These are phyloP conservation scores for Trypanosomatidae sp. DNA, from an alignment of 208 protist genomes.

Conservation along the genomic window DNA sequence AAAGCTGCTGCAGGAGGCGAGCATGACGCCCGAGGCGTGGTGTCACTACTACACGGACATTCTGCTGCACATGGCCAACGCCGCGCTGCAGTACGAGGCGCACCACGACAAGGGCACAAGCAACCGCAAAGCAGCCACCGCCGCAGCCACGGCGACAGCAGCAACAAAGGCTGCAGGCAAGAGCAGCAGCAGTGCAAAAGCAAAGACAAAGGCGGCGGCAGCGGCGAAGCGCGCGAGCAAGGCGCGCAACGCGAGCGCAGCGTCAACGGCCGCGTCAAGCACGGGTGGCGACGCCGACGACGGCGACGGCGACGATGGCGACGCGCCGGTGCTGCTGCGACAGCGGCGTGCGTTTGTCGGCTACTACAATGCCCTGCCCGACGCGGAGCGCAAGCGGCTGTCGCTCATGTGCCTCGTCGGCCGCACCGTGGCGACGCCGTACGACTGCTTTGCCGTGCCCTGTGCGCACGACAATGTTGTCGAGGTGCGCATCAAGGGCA, in stretches of 20 bases:
- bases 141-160: slow-evolving; percentile 2
- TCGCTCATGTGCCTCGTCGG: slow-evolving; percentile 73
- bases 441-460: slow-evolving; percentile 73
- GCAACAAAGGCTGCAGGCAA: slow-evolving; percentile 7
- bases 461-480: slow-evolving; percentile 72
- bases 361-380: slow-evolving; percentile 67
- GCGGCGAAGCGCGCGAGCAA: slow-evolving; percentile 1
- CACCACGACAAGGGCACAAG: slow-evolving; percentile 7
- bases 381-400: slow-evolving; percentile 51
- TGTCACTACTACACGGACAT: slow-evolving; percentile 76
- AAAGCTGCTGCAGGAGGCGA: slow-evolving; percentile 49
- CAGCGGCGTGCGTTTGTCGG: slow-evolving; percentile 69
- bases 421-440: slow-evolving; percentile 36
- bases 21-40: slow-evolving; percentile 84
- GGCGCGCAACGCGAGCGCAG: not conserved
- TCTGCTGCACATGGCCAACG: slow-evolving; percentile 72
- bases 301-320: slow-evolving; percentile 39
- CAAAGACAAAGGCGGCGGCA: slow-evolving; percentile 6
- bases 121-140: slow-evolving; percentile 18
- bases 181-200: too few relatives aligned
- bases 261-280: not conserved
- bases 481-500: slow-evolving; percentile 57
- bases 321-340: slow-evolving; percentile 68
- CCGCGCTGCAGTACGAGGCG: slow-evolving; percentile 53
- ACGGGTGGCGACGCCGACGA: too few relatives aligned